Base-by-base conservation (phyloP, 352 stramenopile genomes). In the Phytophthora foliorum region DNA sequence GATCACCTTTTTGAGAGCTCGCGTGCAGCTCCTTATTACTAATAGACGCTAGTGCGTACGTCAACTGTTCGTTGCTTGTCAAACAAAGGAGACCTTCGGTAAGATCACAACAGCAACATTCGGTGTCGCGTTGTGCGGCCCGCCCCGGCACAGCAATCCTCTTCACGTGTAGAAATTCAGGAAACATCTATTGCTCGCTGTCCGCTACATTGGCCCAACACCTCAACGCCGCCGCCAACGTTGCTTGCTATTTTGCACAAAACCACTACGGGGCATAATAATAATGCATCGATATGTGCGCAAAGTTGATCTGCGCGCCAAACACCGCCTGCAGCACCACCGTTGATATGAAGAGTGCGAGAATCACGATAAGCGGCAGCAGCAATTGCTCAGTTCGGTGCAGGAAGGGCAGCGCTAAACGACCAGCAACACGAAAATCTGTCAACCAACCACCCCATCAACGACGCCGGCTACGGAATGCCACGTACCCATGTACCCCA, bases 401-500 rank as follows among this genome's bases (percentile, higher is more conserved):
- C 19, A 98, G 75, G 63, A 97, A 97, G 10, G 92, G 91, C 17
- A 98, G 78, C 14, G 91, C 89, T 95, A 64, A 3, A 34, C 6
- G 2, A 38, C 42, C 3, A 64, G 14, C 24, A 58, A 32, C 16
- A 53, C 2, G 31, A 39, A 8, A 25, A 4, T 13, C 38, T n/a
- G 27, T 61, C 32, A 69, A 34, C 39, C 17, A 49, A 60, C 29
- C 0, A 10, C 17, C 49, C 25, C 16, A 55, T 14, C 25, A 53
- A 14, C 13, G 48, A 13, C 16, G 56, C 8, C 11, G 21, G 21
- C 4, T 41, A 10, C 10, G 5, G 38, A 74, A 29, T 6, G 4
- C 8, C 19, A 21, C 82, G 63, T 79, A 97, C 89, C 88, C 84
- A 97, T 91, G 73, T 97, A 99, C 42, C 98, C 98, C 31, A 99